Evolutionary conservation across 768 basidiomycete species (phyloP), one percentile per base, ranked within the genome.

Genomic region (Tubosaeta sp.): DNA sequence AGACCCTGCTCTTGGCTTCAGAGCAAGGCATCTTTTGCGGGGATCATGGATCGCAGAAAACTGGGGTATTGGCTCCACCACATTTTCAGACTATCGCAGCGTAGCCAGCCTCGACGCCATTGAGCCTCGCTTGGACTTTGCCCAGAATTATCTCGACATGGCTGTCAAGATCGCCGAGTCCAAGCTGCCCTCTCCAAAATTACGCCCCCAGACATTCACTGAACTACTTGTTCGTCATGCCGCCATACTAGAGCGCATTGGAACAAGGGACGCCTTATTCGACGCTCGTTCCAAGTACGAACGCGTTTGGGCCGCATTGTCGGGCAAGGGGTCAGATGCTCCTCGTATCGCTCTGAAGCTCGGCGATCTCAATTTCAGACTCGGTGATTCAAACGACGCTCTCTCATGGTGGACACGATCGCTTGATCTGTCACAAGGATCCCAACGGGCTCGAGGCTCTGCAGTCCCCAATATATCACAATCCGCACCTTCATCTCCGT

Each of bases 11-110:
- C 69, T 90, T 9, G 83, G 86, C 3, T 75, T 79, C 61, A 72
- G 70, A 58, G 85, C 76, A 19, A 71, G 84, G 24, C 81, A 85
- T 62, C 75, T 78, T 36, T 68, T 86, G 1, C 81, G 87, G 30
- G 76, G 78, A 27, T 85, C 87, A 12, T 90, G 87, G 86, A 82
- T 84, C 69, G 79, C 81, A 1, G 75, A 80, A 51, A 72, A 85
- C 54, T 86, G 86, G 83, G 82, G 80, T 16, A 70, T 72, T 10
- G 78, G 77, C 7, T 66, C 75, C 22, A 70, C 70, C 47, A 61
- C 71, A n/a, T 62, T 67, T 46, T 61, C 62, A 8, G 67, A 66
- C 32, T 67, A 61, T 18, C 69, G 65, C 9, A 67, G 70, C 24
- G 63, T 66, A 36, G 70, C 70, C 29, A 67, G 68, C 19, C 64